Percentiles rank a stretch among this genome's conserved stretches.
Conservation (phyloP, 148 eudicot genomes). For the Rhododendron griersonianum region DNA sequence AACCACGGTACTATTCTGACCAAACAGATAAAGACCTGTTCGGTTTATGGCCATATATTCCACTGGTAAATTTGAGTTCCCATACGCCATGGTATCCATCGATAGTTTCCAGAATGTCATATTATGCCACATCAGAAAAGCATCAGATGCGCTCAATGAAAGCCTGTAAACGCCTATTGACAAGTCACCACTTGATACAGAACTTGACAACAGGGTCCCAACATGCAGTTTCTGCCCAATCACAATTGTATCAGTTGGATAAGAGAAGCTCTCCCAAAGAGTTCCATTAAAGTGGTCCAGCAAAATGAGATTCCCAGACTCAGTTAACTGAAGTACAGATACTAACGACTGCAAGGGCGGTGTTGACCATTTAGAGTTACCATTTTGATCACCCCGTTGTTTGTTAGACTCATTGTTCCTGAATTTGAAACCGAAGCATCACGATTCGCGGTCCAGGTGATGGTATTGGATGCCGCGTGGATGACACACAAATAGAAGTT, state of each 20-base stretch:
- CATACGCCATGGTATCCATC: too few relatives aligned
- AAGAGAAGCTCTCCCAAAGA: slow-evolving; percentile 65
- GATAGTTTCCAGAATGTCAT: too few relatives aligned
- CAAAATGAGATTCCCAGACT: slow-evolving; percentile 57
- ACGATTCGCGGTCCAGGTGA: slow-evolving; percentile 73
- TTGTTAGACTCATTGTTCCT: slow-evolving; percentile 42
- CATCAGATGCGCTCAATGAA: too few relatives aligned
- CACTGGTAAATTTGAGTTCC: too few relatives aligned
- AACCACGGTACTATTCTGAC: slow-evolving; percentile 33
- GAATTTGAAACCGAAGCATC: slow-evolving; percentile 50
- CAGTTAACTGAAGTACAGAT: slow-evolving; percentile 38
- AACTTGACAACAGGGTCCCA: slow-evolving; percentile 35
- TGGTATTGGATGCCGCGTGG: slow-evolving; percentile 47
- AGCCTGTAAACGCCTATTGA: slow-evolving; percentile 40
- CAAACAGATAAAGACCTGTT: slow-evolving; percentile 35
- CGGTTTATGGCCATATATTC: too few relatives aligned
- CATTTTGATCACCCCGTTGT: slow-evolving; percentile 52
- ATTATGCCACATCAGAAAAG: too few relatives aligned
- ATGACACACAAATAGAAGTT: slow-evolving; percentile 60
- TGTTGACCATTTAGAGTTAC: slow-evolving; percentile 55
- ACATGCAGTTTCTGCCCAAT: slow-evolving; percentile 48
- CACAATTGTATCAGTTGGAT: slow-evolving; percentile 72
- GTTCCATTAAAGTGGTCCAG: slow-evolving; percentile 45
- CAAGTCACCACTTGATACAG: slow-evolving; percentile 39
- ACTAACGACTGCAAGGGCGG: slow-evolving; percentile 35